These are phyloP conservation scores for Zanthoxylum bungeanum DNA, from an alignment of 345 rosid species.

Conservation along the genomic window DNA sequence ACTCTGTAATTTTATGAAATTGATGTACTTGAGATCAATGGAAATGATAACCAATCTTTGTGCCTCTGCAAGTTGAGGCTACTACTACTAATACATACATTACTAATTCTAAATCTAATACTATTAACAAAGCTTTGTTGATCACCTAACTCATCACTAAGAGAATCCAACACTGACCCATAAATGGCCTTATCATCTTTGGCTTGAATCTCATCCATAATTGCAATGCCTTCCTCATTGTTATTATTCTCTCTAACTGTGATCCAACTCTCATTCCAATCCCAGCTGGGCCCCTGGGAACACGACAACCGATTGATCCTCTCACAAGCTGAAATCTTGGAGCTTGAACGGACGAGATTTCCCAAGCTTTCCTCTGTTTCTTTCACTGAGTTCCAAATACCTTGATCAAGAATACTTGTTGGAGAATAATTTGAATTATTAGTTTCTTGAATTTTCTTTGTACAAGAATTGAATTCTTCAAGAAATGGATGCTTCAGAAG, in stretches of 20 bases:
- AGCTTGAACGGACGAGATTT: slow-evolving; percentile 15
- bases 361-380: slow-evolving; percentile 33
- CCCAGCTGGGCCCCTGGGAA: slow-evolving; percentile 39
- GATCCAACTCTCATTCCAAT: slow-evolving; percentile 49
- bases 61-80: slow-evolving; percentile 7
- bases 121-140: slow-evolving; percentile 8
- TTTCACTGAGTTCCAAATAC: slow-evolving; percentile 57
- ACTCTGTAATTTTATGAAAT: slow-evolving; percentile 8
- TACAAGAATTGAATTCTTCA: slow-evolving; percentile 6
- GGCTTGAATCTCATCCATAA: slow-evolving; percentile 20
- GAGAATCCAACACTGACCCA: slow-evolving; percentile 18
- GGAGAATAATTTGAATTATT: slow-evolving; percentile 67
- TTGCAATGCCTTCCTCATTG: too few relatives aligned
- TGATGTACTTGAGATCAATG: background rate
- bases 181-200: slow-evolving; percentile 3
- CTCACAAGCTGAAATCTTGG: slow-evolving; percentile 24
- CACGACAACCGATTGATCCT: slow-evolving; percentile 48
- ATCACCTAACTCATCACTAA: slow-evolving; percentile 2
- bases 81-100: too few relatives aligned
- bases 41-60: slow-evolving; percentile 1
- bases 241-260: slow-evolving; percentile 31
- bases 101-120: too few relatives aligned
- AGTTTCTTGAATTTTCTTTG: slow-evolving; percentile 27
- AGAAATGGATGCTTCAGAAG: slow-evolving; percentile 52
- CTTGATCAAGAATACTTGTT: slow-evolving; percentile 69